Base-by-base conservation (phyloP, 179 eudicot species). In the Spergularia azorica region DNA sequence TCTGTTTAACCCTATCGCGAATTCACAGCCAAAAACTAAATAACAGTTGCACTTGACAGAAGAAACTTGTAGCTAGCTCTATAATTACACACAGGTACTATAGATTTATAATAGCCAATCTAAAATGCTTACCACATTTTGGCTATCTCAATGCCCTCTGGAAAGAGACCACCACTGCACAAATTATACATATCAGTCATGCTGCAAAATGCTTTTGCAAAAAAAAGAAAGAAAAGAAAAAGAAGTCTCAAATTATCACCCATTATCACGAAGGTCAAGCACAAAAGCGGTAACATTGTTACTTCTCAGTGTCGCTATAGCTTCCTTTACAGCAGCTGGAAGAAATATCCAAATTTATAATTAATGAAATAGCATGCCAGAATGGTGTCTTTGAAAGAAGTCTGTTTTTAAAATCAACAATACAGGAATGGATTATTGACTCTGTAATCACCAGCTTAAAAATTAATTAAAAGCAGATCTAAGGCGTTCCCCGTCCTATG, bases 101-200 rank as follows among this genome's bases (percentile, higher is more conserved):
- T 6, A 2, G 72, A 16, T 16, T 26, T 18, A 2, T 70, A 41
- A 62, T 5, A 9, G 46, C 16, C 63, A 70, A 17, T 9, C 56
- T 32, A 4, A 64, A 63, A 54, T 79, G 57, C 97, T 88, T 83
- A 95, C 99, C 99, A 95, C n/a, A 95, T 88, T 84, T 89, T 90
- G 74, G 99, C 97, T 71, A 88, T 88, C 84, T 95, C 97, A 72
- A 95, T 88, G 73, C 99, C 99, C 87, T 95, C 97, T 11, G 97
- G 99, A 76, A 95, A 95, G 65, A 93, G 94, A 76, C 99, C 99
- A 78, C 99, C 99, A 80, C 99, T 95, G 95, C 89, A 87, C 75
- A 86, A 78, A 77, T 55, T n/a, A 76, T 26, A 50, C 57, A 78
- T 76, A 69, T 88, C 51, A 72, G 68, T 59, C 69, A 71, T 17